Base-by-base conservation (phyloP, 139 green algal species). In the Chlorella sp. region DNA sequence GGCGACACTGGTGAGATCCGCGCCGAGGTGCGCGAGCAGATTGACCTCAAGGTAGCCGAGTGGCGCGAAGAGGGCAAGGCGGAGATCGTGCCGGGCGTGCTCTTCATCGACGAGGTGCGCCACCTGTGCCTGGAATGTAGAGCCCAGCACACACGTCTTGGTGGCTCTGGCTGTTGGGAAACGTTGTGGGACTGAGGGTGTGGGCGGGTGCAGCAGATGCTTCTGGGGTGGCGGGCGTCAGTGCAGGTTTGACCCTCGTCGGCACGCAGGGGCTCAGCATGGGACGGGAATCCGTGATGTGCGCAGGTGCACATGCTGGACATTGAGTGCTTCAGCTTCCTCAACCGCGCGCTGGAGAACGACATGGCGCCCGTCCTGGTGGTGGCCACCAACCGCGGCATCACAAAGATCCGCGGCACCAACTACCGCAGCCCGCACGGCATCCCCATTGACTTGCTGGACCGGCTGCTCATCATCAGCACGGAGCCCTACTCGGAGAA, bases 31-130 rank as follows among this genome's bases (percentile, higher is more conserved):
- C 77, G 93, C 26, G 89, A 95, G 81, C 92, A 97, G 85, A 97
- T 97, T 51, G 89, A 96, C 80, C 60, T 63, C 51, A 96, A 85
- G 72, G 77, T 94, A 24, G 85, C 92, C 1, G 93, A 99, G 85
- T 99, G 96, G 96, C 85, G 94, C 26, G 96, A 99, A 80, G 96
- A 99, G 83, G 96, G 96, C 74, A 99, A 99, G 81, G 96, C 96
- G 1, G 95, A 98, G 69, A 97, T 99, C 35, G 85, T 98, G n/a
- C 96, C 96, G 50, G 74, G 74, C 3, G 74, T 80, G 68, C 88
- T 82, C 5, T 70, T 78, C 51, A 71, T 75, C 31, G 78, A 69
- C 32, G 59, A 73, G 69, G 62, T 72, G 61, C 23, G 71, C 51
- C 24, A n/a, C n/a, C n/a, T n/a, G n/a, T n/a, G n/a, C n/a, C n/a